Percentiles rank a stretch among this genome's conserved stretches.
These are phyloP conservation scores for Aspergillus sparsus DNA, from an alignment of 495 filamentous ascomycete species.

Conservation along the genomic window DNA sequence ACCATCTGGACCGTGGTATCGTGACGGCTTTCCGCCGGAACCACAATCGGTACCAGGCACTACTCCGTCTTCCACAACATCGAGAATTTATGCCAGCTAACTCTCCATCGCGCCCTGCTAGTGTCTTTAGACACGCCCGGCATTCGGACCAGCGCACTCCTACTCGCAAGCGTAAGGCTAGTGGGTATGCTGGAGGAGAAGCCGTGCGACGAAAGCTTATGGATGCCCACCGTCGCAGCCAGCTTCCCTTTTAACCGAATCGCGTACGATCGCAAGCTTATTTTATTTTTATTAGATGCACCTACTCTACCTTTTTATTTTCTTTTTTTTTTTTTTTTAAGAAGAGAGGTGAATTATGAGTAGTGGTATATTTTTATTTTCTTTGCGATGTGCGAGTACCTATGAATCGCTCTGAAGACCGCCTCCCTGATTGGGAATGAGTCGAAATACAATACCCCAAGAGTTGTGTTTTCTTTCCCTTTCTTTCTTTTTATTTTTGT, in stretches of 20 bases:
- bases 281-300: too few species aligned
- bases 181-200: slow-evolving; percentile 41
- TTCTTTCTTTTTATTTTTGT: slow-evolving; percentile 1
- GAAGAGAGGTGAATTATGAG: too few species aligned
- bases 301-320: too few species aligned
- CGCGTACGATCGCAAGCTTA: too few species aligned
- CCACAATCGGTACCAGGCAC: slow-evolving; percentile 69
- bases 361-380: too few species aligned
- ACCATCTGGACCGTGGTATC: slow-evolving; percentile 67
- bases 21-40: slow-evolving; percentile 80
- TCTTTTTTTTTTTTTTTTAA: too few species aligned
- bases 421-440: too few species aligned
- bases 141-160: slow-evolving; percentile 47
- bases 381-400: too few species aligned
- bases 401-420: too few species aligned
- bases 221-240: slow-evolving; percentile 45
- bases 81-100: slow-evolving; percentile 54
- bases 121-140: slow-evolving; percentile 50
- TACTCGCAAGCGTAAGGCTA: slow-evolving; percentile 46
- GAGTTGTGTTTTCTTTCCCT: too few species aligned
- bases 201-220: slow-evolving; percentile 52
- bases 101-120: slow-evolving; percentile 45
- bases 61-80: slow-evolving; percentile 61
- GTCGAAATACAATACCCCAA: too few species aligned
- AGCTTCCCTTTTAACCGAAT: slow-evolving; percentile 41